Base-by-base conservation (phyloP, 768 basidiomycete genomes). In the Kwoniella heveanensis region DNA sequence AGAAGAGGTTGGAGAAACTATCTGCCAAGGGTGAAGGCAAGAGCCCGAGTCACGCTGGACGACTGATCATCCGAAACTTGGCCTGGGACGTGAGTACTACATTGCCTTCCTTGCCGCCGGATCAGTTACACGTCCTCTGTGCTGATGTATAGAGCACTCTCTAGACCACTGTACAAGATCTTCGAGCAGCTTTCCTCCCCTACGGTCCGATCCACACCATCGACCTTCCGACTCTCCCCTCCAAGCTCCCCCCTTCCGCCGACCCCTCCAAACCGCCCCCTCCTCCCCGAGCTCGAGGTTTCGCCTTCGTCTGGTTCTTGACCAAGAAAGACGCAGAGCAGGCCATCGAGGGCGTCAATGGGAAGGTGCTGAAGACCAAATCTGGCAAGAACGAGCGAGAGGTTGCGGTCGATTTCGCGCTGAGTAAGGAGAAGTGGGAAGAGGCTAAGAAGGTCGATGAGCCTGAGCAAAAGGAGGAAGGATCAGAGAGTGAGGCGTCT, bases 291-390 rank as follows among this genome's bases (percentile, higher is more conserved):
- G 76, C 85, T 17, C 88, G 88, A 69, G 92, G 94, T 0, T 98
- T 95, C 69, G 95, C 92, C 0, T 97, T 98, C 72, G 88, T 98
- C 10, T 95, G 92, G 91, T 92, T 91, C 86, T 79, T 92, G 67
- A 87, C 86, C 73, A 87, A 85, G 76, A 88, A 88, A 61, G 90
- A 93, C 72, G 94, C 92, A 9, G 89, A 93, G 77, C 82, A 83
- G 55, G 93, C 92, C 0, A 83, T 95, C 62, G 87, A 87, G 70
- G 86, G 83, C 13, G 87, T 90, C 65, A 95, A 95, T 72, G 91
- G 90, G 19, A 87, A 85, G 77, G 84, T 83, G 10, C 63, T 80
- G 77, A 80, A 77, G 68, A 80, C 64, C 21, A 81, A 83, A 64
- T 77, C 80, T 36, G 76, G 84, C 1, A 83, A 90, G 21, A 78